Conservation (phyloP, 2,329 filamentous ascomycete genomes). For the Fusarium camptoceras region DNA sequence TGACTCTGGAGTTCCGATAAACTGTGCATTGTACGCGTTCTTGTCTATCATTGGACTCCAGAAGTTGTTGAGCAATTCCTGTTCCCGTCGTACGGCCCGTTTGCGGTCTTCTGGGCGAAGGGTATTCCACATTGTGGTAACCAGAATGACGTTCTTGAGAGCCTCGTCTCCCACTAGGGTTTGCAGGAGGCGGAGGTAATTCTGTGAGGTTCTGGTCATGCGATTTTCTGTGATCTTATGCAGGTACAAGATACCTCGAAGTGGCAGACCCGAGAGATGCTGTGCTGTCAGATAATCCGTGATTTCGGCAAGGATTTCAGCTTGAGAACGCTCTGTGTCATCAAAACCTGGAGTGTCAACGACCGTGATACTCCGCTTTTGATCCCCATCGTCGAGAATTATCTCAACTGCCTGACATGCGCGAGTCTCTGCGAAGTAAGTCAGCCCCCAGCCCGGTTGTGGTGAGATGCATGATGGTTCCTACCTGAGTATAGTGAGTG, state of each 20-base stretch:
- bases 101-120: neutral
- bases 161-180: neutral
- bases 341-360: slow-evolving; percentile 1
- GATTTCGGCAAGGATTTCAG: neutral
- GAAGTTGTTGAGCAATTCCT: neutral
- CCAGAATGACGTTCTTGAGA: neutral
- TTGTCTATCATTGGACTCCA: neutral
- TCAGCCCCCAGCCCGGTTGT: fast-evolving
- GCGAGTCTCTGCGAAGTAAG: neutral
- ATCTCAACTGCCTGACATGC: neutral
- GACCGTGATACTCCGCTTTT: neutral
- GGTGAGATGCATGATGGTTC: fast-evolving
- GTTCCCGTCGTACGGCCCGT: neutral
- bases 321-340: neutral
- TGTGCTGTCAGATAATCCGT: neutral
- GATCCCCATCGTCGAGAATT: neutral
- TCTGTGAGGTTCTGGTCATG: neutral
- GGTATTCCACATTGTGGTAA: neutral
- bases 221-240: neutral
- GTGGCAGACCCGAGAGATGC: neutral
- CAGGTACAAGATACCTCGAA: neutral
- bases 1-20: neutral
- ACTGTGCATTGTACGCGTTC: neutral
- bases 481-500: neutral
- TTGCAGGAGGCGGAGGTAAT: neutral